Evolutionary conservation across 2,329 filamentous ascomycete genomes (phyloP).

Genomic region (Fusarium denticulatum): DNA sequence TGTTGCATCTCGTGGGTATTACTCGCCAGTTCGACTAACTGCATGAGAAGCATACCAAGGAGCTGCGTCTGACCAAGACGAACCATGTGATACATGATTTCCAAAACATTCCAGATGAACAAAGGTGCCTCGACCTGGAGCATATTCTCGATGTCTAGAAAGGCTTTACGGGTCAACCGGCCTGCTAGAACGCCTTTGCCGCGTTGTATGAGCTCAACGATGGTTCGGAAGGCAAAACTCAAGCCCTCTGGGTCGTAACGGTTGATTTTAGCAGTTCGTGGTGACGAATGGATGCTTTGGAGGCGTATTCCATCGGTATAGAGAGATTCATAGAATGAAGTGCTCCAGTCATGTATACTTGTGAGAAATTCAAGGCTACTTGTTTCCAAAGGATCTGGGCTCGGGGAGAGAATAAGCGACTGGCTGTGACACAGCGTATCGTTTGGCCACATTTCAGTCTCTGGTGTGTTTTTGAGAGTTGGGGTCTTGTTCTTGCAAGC

Average conservation of each 20-base stretch:
- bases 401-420: background rate
- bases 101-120: constrained; percentile 25
- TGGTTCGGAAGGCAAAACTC: constrained; percentile 13
- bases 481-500: accelerated
- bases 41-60: constrained; percentile 4
- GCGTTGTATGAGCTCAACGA: background rate
- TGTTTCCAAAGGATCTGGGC: background rate
- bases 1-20: background rate
- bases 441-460: background rate
- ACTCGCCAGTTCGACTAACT: background rate
- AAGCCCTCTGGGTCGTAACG: constrained; percentile 16
- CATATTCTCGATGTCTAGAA: constrained; percentile 12
- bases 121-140: constrained; percentile 10
- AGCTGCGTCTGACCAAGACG: background rate
- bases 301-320: background rate
- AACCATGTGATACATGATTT: constrained; percentile 16
- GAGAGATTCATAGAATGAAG: constrained; percentile 3
- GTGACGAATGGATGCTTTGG: no score
- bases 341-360: constrained; percentile 11
- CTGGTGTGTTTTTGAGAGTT: background rate
- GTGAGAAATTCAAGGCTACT: constrained; percentile 4
- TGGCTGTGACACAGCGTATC: background rate
- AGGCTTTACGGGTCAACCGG: constrained; percentile 9
- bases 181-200: constrained; percentile 12
- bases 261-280: background rate